phyloP scores from a whole-genome alignment of 352 stramenopile species.

The Peronosclerospora sorghi region DNA sequence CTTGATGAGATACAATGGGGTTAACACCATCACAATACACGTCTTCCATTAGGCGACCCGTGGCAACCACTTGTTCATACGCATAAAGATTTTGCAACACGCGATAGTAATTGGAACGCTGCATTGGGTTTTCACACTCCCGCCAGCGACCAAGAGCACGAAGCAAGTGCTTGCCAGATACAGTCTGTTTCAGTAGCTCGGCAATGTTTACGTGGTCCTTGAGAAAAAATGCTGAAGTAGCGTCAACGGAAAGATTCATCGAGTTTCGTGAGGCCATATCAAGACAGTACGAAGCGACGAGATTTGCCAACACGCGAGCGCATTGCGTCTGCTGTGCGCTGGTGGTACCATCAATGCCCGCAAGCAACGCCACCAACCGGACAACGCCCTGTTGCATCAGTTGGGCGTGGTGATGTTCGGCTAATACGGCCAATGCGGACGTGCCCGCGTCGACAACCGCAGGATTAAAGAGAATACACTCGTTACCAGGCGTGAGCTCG shows the following conservation, averaged over 20 bases:
- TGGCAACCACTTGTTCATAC: slow-evolving; percentile 34
- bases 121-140: slow-evolving; percentile 42
- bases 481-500: no score
- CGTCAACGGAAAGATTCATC: slow-evolving; percentile 13
- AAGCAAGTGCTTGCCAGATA: slow-evolving; percentile 33
- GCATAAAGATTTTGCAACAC: slow-evolving; percentile 50
- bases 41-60: slow-evolving; percentile 22
- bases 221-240: not conserved
- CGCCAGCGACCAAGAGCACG: slow-evolving; percentile 28
- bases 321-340: no score
- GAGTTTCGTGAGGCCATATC: slow-evolving; percentile 26
- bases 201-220: slow-evolving; percentile 49
- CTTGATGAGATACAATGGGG: slow-evolving; percentile 44
- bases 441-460: slow-evolving; percentile 56
- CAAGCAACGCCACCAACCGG: slow-evolving; percentile 45
- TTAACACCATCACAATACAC: slow-evolving; percentile 73
- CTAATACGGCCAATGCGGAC: slow-evolving; percentile 55
- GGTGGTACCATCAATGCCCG: slow-evolving; percentile 23
- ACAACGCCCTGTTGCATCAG: slow-evolving; percentile 55
- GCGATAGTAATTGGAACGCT: slow-evolving; percentile 70
- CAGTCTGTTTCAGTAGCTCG: slow-evolving; percentile 30
- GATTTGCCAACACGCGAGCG: slow-evolving; percentile 65
- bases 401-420: no score
- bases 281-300: slow-evolving; percentile 43
- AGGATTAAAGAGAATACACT: no score